Percentiles rank a stretch among this genome's conserved stretches.
phyloP scores from a whole-genome alignment of 202 grass and related monocot species.

The Zoysia matrella region DNA sequence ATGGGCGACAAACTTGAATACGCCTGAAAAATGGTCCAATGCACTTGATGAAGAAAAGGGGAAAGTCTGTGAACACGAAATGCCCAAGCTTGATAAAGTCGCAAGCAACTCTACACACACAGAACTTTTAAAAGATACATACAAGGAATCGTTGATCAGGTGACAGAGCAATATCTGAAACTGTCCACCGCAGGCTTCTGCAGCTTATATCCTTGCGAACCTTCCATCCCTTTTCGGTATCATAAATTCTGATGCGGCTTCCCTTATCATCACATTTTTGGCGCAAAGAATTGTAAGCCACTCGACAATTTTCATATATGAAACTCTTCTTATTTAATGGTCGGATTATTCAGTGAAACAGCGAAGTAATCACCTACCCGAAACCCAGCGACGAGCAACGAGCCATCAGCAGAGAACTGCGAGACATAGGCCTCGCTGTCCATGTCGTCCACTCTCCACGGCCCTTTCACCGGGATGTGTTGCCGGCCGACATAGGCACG shows the following conservation, averaged over 20 bases:
- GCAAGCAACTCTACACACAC: background rate
- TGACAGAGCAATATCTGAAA: conserved; percentile 86
- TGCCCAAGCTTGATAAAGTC: conserved; percentile 12
- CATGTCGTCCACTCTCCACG: conserved; percentile 48
- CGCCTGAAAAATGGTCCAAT: conserved; percentile 60
- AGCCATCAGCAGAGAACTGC: conserved; percentile 83
- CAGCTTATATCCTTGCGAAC: conserved; percentile 42
- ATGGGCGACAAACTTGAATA: conserved; percentile 82
- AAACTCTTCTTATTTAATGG: background rate
- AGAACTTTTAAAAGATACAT: conserved; percentile 24
- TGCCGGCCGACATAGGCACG: conserved; percentile 55
- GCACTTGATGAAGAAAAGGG: conserved; percentile 2
- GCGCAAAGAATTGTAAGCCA: conserved; percentile 31
- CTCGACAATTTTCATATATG: background rate
- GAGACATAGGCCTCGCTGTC: conserved; percentile 37
- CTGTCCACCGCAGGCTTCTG: conserved; percentile 66
- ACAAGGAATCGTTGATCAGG: conserved; percentile 75
- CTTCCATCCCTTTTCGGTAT: conserved; percentile 70
- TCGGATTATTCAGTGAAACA: background rate
- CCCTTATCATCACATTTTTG: conserved; percentile 63
- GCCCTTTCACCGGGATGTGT: conserved; percentile 58
- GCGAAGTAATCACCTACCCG: conserved; percentile 48
- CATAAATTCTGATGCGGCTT: conserved; percentile 78
- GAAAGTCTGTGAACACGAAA: conserved; percentile 24
- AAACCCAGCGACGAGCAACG: conserved; percentile 72